phyloP scores from a whole-genome alignment of 1,284 basidiomycete species.

The Cystobasidium slooffiae region DNA sequence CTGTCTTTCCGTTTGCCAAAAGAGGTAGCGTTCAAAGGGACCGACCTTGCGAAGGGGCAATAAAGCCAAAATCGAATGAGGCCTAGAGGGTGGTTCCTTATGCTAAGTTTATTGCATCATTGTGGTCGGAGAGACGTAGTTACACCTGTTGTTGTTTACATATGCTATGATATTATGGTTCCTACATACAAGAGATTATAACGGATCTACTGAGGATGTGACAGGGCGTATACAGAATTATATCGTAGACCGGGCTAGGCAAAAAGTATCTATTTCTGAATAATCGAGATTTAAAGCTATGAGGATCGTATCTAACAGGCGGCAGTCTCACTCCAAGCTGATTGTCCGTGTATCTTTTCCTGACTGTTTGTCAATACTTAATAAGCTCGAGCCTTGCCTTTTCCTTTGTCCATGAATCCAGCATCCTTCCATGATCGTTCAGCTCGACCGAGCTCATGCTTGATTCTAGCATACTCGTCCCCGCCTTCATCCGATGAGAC shows the following conservation, averaged over 20 bases:
- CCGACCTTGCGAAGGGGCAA: background rate
- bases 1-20: slow-evolving; percentile 83
- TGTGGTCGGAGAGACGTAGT: background rate
- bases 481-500: slow-evolving; percentile 46
- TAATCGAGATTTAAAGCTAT: no score
- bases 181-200: background rate
- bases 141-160: slow-evolving; percentile 22
- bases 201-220: no score
- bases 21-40: slow-evolving; percentile 57
- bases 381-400: slow-evolving; percentile 33
- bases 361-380: background rate
- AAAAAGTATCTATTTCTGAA: no score
- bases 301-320: no score
- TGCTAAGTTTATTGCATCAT: background rate
- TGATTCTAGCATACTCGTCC: slow-evolving; percentile 46
- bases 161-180: slow-evolving; percentile 11
- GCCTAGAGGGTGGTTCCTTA: background rate
- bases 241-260: no score
- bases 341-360: background rate
- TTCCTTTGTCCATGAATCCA: slow-evolving; percentile 42
- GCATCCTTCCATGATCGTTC: slow-evolving; percentile 45
- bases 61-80: background rate
- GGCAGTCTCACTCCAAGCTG: background rate
- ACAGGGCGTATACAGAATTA: no score
- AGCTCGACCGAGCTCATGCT: slow-evolving; percentile 33